Evolutionary conservation across 2,329 filamentous ascomycete genomes (phyloP).

Genomic region (Blastomyces parvus): DNA sequence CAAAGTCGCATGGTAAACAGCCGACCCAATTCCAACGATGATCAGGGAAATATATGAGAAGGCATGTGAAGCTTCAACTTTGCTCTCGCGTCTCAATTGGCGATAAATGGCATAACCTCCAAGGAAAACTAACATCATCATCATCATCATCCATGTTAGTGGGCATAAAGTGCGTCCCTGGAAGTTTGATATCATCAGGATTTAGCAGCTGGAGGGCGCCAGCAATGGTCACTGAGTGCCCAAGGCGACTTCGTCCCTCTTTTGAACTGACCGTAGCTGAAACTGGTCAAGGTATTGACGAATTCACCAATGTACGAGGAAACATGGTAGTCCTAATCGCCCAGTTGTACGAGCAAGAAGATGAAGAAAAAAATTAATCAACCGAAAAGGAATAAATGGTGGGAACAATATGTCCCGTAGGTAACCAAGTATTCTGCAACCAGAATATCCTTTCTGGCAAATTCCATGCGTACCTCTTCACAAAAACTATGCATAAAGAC

Average conservation of each 20-base stretch:
- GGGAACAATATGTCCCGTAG: not conserved
- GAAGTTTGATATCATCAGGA: too few relatives aligned
- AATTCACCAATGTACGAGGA: constrained; percentile 20
- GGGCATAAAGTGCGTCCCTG: not conserved
- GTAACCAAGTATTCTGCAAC: not conserved
- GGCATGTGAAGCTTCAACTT: constrained; percentile 13
- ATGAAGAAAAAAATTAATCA: constrained; percentile 1
- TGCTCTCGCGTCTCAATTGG: constrained; percentile 14
- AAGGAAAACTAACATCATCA: constrained; percentile 8
- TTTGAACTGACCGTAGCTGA: constrained; percentile 16
- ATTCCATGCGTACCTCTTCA: constrained; percentile 12
- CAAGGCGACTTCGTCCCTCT: not conserved
- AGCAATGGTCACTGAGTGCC: too few relatives aligned
- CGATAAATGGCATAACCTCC: constrained; percentile 13
- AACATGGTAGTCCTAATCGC: constrained; percentile 19
- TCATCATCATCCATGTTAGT: not conserved
- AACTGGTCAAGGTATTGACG: constrained; percentile 21
- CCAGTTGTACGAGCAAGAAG: constrained; percentile 6
- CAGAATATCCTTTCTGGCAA: not conserved
- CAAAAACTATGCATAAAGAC: constrained; percentile 11
- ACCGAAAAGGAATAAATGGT: not conserved
- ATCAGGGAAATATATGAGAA: constrained; percentile 19
- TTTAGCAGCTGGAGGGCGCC: too few relatives aligned
- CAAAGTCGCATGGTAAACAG: constrained; percentile 20
- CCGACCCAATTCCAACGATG: constrained; percentile 19